Percentiles rank a stretch among this genome's conserved stretches.
These are phyloP conservation scores for Penicillium verrucosum DNA, from an alignment of 2,329 filamentous ascomycete genomes.

Conservation along the genomic window DNA sequence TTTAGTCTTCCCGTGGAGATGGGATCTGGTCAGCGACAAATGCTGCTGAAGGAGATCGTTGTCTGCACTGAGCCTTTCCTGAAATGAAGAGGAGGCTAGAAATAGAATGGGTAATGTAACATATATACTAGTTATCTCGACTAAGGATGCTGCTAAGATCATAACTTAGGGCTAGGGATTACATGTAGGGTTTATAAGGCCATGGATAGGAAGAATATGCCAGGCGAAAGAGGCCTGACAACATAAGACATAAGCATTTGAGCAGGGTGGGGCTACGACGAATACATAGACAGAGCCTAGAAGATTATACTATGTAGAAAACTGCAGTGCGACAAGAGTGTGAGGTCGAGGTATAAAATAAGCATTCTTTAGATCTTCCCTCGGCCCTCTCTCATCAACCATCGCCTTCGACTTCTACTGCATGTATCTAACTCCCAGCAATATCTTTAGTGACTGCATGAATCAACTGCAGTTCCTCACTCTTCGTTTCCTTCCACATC, in stretches of 20 bases:
- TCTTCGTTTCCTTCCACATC: not conserved
- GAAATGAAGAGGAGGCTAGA: not conserved
- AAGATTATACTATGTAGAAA: no score
- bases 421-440: not conserved
- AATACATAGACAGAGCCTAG: not conserved
- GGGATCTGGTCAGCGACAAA: no score
- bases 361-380: not conserved
- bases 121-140: not conserved
- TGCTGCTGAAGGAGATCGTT: no score
- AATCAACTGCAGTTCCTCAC: not conserved
- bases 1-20: no score
- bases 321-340: no score
- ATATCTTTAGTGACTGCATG: not conserved
- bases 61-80: not conserved
- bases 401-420: not conserved
- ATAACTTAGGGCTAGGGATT: not conserved
- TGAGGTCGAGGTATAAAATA: not conserved
- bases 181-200: not conserved
- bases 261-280: not conserved
- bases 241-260: not conserved
- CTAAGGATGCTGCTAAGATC: not conserved
- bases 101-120: not conserved
- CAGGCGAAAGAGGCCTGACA: not conserved
- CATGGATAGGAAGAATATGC: not conserved
- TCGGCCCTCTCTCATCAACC: not conserved